Evolutionary conservation across 164 flowering plant species (phyloP).

Genomic region (Chloranthus sessilifolius): DNA sequence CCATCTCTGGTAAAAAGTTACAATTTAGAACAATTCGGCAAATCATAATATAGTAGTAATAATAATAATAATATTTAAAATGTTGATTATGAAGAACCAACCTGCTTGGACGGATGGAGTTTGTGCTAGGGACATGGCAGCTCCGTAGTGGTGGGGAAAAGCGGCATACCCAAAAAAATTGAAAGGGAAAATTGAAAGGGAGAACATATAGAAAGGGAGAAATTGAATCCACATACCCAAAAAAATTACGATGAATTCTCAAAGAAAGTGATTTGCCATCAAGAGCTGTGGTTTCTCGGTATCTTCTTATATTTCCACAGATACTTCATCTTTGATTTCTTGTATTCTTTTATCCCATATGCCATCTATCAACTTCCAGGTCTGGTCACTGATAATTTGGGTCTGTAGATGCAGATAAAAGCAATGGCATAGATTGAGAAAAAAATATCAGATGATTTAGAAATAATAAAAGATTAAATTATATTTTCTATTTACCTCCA

Average conservation of each 20-base stretch:
- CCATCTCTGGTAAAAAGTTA: too few relatives aligned
- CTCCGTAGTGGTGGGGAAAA: too few relatives aligned
- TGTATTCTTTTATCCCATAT: slow-evolving; percentile 79
- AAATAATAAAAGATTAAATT: background rate
- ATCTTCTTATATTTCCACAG: slow-evolving; percentile 52
- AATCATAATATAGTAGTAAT: too few relatives aligned
- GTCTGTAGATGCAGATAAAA: slow-evolving; percentile 45
- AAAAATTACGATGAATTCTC: slow-evolving; percentile 21
- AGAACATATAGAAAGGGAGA: too few relatives aligned
- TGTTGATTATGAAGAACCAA: too few relatives aligned
- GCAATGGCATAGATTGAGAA: background rate
- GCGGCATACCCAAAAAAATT: too few relatives aligned
- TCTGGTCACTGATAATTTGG: slow-evolving; percentile 77
- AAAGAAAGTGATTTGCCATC: slow-evolving; percentile 73
- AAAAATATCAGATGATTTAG: background rate
- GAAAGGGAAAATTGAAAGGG: too few relatives aligned
- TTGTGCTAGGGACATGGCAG: too few relatives aligned
- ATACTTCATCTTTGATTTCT: slow-evolving; percentile 59
- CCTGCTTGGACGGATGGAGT: too few relatives aligned
- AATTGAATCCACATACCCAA: too few relatives aligned
- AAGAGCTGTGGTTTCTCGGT: slow-evolving; percentile 60
- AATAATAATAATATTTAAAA: too few relatives aligned
- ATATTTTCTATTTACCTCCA: slow-evolving; percentile 47
- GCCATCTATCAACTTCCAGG: slow-evolving; percentile 84
- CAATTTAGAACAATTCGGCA: too few relatives aligned